Base-by-base conservation (phyloP, 257 asterid genomes). In the Primulina eburnea region DNA sequence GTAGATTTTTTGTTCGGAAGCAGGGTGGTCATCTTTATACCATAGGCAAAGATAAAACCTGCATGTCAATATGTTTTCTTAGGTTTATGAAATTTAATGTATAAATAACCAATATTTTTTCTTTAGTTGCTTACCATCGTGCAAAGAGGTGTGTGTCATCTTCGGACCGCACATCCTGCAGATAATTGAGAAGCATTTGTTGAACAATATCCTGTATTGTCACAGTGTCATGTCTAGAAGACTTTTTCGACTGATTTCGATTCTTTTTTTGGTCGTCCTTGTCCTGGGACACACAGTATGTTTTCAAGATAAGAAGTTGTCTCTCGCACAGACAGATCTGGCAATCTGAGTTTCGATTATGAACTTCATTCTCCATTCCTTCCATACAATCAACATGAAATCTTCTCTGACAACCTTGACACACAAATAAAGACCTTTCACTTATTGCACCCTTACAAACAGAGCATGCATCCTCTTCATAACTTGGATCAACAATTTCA, bases 21-120 rank as follows among this genome's bases (percentile, higher is more conserved):
- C 84, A 76, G 93, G 90, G 79, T 89, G 90, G 79, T 91, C 99
- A 76, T 94, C 97, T 80, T 94, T 94, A 79, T 85, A 86, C 99
- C 99, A 94, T 53, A 91, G 86, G 82, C 98, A 94, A 73, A 91
- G 92, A 84, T 94, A 88, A 82, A 91, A 94, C 99, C 99, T 94
- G 88, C 87, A 89, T 34, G 71, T 65, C 18, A 73, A 68, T 30
- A 78, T 47, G 30, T 32, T 60, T 30, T 73, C 18, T 34, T 47
- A 74, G 58, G 37, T 61, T 73, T 69, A 74, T 53, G 73, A 66
- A 53, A 52, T 34, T 14, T 21, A 56, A 73, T 70, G 67, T 12
- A 68, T 73, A 47, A 57, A 70, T 35, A 70, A 79, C 33, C 43
- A 33, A 70, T 69, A 69, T 40, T 63, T 72, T 65, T 18, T 40